Conservation (phyloP, 192 early-diverging fungal species). For the Diversispora epigaea region DNA sequence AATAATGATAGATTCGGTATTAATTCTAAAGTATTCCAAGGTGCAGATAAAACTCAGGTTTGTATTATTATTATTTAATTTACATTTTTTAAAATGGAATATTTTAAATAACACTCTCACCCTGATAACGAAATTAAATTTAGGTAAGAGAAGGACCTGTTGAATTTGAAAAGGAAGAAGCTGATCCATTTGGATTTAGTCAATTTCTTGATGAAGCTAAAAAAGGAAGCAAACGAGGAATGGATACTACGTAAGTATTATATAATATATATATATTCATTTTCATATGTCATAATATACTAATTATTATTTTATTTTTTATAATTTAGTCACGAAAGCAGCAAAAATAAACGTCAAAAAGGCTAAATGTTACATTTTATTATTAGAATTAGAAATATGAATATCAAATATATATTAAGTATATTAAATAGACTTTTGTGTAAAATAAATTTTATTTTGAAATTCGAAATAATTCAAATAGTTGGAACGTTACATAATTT, state of each 20-base stretch:
- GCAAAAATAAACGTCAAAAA: not conserved
- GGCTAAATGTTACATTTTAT: too few species aligned
- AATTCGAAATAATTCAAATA: too few species aligned
- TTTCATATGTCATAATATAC: not conserved
- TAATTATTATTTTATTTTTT: not conserved
- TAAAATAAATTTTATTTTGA: too few species aligned
- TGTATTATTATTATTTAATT: not conserved
- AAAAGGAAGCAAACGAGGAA: conserved; percentile 49
- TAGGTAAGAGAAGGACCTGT: conserved; percentile 74
- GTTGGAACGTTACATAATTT: too few species aligned
- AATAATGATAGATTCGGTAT: conserved; percentile 66
- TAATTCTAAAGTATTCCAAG: conserved; percentile 65
- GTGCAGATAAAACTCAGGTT: conserved; percentile 56
- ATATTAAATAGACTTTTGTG: too few species aligned
- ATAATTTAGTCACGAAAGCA: not conserved
- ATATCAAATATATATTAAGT: too few species aligned
- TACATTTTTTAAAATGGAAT: not conserved
- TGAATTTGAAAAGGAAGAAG: conserved; percentile 84
- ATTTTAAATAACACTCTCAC: not conserved
- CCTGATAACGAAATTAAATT: not conserved
- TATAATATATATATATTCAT: not conserved
- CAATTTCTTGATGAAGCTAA: conserved; percentile 79
- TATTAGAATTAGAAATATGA: too few species aligned
- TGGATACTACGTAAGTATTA: conserved; percentile 33
- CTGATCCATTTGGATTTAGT: conserved; percentile 90